Conservation (phyloP, 306 rosid species). For the Senna tora region DNA sequence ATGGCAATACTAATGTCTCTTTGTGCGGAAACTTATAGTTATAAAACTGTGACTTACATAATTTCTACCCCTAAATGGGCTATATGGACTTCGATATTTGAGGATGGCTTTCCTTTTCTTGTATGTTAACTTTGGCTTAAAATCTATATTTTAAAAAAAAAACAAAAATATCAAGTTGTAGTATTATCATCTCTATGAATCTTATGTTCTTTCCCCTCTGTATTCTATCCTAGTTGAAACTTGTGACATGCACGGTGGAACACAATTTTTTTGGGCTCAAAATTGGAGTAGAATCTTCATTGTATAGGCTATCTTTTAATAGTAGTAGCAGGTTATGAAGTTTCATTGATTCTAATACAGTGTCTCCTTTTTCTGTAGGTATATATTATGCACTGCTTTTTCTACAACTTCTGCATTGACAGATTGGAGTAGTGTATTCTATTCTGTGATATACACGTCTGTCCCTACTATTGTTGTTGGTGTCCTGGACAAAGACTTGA, state of each 20-base stretch:
- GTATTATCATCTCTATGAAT: constrained; percentile 26
- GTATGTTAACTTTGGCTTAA: constrained; percentile 3
- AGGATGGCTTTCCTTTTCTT: constrained; percentile 2
- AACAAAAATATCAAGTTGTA: background rate
- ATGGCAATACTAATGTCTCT: background rate
- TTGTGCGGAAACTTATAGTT: constrained; percentile 7
- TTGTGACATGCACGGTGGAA: constrained; percentile 4
- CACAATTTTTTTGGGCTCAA: constrained; percentile 28
- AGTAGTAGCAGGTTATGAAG: constrained; percentile 24
- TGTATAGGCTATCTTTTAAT: constrained; percentile 5
- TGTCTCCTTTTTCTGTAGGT: constrained; percentile 59
- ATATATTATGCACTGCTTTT: constrained; percentile 82
- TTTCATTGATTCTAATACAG: constrained; percentile 29
- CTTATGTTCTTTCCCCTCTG: constrained; percentile 13
- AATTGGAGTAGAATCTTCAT: background rate
- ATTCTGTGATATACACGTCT: constrained; percentile 92
- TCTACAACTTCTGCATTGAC: constrained; percentile 94
- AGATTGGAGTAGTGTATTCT: constrained; percentile 98
- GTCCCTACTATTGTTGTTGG: constrained; percentile 95
- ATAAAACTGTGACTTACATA: constrained; percentile 17
- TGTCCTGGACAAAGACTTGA: constrained; percentile 86
- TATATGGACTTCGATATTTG: constrained; percentile 11
- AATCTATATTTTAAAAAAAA: background rate
- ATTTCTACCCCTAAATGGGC: constrained; percentile 27
- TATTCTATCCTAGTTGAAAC: constrained; percentile 16